phyloP scores from a whole-genome alignment of 1,284 basidiomycete genomes.

The Singerocomus inundabilis region DNA sequence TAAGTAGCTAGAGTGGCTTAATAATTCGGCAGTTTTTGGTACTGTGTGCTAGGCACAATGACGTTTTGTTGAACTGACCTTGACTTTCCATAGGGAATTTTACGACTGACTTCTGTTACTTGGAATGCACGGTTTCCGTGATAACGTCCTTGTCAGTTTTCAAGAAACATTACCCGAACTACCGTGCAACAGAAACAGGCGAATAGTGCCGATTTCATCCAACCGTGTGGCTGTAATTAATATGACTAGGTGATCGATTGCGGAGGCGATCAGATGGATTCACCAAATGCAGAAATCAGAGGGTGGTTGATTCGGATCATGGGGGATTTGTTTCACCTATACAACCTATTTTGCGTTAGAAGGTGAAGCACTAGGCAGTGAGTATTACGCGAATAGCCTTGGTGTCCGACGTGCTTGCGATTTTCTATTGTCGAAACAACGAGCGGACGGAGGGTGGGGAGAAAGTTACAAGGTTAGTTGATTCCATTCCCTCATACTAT shows the following conservation, averaged over 20 bases:
- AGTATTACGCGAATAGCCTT: too few relatives aligned
- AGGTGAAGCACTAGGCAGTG: constrained; percentile 84
- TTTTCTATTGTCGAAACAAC: constrained; percentile 84
- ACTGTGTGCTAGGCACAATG: constrained; percentile 1
- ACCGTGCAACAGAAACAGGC: constrained; percentile 81
- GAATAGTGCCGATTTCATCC: constrained; percentile 30
- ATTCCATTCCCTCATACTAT: constrained; percentile 17
- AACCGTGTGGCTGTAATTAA: neutral
- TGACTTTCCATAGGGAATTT: constrained; percentile 65
- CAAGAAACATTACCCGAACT: too few relatives aligned
- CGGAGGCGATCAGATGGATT: constrained; percentile 77
- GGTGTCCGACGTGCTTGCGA: constrained; percentile 77
- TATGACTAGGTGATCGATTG: constrained; percentile 51
- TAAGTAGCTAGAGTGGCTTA: constrained; percentile 77
- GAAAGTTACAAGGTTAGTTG: constrained; percentile 94
- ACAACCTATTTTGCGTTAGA: constrained; percentile 97
- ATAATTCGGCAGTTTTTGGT: constrained; percentile 95
- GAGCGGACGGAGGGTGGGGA: constrained; percentile 95
- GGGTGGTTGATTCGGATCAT: constrained; percentile 94
- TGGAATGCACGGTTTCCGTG: constrained; percentile 94
- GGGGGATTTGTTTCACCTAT: too few relatives aligned
- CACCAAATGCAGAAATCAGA: constrained; percentile 80
- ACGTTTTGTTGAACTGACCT: constrained; percentile 4
- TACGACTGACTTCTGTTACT: constrained; percentile 92
- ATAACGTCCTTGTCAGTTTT: constrained; percentile 86